phyloP scores from a whole-genome alignment of 306 rosid genomes.

The Prosopis cineraria region DNA sequence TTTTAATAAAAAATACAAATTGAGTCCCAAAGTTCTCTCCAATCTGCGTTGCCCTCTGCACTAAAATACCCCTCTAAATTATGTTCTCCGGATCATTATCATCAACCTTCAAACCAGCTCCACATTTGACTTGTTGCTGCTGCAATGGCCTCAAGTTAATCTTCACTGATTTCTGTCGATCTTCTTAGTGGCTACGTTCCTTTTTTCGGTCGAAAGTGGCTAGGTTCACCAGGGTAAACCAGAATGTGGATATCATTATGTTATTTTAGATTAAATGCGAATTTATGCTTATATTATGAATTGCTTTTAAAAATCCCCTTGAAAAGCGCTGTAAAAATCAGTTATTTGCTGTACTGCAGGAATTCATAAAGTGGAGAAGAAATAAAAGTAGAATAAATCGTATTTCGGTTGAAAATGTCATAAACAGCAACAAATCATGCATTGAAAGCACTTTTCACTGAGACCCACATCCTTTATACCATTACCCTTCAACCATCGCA shows the following conservation, averaged over 20 bases:
- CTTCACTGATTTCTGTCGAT: neutral
- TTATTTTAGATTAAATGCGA: neutral
- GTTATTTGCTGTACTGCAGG: neutral
- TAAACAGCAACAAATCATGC: neutral
- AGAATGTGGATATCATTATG: neutral
- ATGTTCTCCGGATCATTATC: neutral
- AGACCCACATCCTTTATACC: neutral
- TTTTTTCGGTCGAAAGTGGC: too few relatives aligned
- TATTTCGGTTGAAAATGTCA: neutral
- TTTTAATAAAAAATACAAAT: neutral
- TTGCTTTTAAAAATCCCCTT: neutral
- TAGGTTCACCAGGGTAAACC: neutral
- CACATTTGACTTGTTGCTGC: neutral
- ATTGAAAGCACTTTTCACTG: neutral
- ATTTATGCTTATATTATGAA: neutral
- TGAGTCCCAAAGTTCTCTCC: too few relatives aligned
- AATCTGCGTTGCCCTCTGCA: too few relatives aligned
- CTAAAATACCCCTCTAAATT: neutral
- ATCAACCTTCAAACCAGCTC: neutral
- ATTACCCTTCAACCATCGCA: neutral
- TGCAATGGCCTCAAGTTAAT: neutral
- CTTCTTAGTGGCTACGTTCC: neutral
- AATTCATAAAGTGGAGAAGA: neutral
- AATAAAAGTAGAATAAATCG: neutral
- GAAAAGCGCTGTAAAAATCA: neutral